phyloP scores from a whole-genome alignment of 176 grass and related monocot genomes.

The Leersia perrieri region DNA sequence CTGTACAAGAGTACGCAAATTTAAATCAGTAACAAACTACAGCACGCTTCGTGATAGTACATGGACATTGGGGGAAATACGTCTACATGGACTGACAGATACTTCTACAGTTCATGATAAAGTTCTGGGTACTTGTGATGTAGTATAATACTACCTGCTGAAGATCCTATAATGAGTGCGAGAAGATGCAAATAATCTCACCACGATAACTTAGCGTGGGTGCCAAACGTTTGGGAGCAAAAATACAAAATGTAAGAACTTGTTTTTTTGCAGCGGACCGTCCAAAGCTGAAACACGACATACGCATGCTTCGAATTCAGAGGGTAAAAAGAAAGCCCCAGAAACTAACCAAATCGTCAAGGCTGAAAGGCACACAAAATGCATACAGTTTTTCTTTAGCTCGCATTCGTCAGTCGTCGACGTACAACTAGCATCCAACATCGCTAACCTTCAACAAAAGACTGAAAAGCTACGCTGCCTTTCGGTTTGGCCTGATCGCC shows the following conservation, averaged over 20 bases:
- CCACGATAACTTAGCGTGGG: background rate
- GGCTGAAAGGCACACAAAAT: background rate
- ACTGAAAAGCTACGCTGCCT: background rate
- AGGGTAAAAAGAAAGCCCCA: too few relatives aligned
- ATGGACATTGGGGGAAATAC: background rate
- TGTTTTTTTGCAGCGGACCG: background rate
- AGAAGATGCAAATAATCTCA: background rate
- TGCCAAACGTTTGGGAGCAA: background rate
- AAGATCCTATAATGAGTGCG: background rate
- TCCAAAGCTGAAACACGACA: background rate
- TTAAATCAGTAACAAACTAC: too few relatives aligned
- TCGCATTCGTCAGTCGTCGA: background rate
- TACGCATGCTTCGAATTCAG: background rate
- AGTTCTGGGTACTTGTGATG: background rate
- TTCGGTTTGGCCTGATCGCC: slow-evolving; percentile 7
- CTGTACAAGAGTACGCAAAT: too few relatives aligned
- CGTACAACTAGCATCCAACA: background rate
- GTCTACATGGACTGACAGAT: background rate
- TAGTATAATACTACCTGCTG: background rate
- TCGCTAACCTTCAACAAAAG: background rate
- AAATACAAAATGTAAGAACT: background rate
- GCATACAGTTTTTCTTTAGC: slow-evolving; percentile 21
- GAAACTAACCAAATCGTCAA: slow-evolving; percentile 1
- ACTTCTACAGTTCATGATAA: background rate
- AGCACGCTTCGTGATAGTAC: too few relatives aligned